These are phyloP conservation scores for Hanseniaspora guilliermondii DNA, from an alignment of 805 yeast genomes.

Conservation along the genomic window DNA sequence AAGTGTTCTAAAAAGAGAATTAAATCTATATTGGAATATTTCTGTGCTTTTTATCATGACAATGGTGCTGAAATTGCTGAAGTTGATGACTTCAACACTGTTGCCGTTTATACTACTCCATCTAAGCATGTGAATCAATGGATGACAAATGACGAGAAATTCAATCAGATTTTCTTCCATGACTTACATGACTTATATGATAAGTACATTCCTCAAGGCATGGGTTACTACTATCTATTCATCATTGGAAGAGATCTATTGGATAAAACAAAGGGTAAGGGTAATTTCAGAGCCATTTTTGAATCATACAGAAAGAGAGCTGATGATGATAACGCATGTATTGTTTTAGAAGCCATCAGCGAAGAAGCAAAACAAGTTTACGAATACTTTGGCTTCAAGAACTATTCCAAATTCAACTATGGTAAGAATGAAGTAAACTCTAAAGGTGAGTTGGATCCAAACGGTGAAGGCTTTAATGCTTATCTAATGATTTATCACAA, in stretches of 20 bases:
- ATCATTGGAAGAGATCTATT: conserved; percentile 15
- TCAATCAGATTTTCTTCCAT: conserved; percentile 12
- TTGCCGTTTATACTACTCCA: conserved; percentile 14
- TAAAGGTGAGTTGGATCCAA: conserved; percentile 18
- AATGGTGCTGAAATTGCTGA: conserved; percentile 14
- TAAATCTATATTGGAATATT: conserved; percentile 13
- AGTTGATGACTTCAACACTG: conserved; percentile 15
- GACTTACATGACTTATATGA: conserved; percentile 18
- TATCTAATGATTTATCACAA: conserved; percentile 27
- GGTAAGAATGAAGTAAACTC: conserved; percentile 13
- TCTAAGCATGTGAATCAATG: conserved; percentile 13
- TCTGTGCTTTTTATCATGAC: conserved; percentile 13
- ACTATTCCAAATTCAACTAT: conserved; percentile 4
- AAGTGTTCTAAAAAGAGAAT: conserved; percentile 10
- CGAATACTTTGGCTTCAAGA: conserved; percentile 10
- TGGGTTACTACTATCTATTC: conserved; percentile 13
- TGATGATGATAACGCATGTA: conserved; percentile 11
- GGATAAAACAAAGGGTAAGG: conserved; percentile 14
- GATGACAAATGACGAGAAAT: conserved; percentile 13
- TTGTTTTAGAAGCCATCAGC: conserved; percentile 15
- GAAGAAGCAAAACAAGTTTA: conserved; percentile 16
- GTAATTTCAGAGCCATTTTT: conserved; percentile 15
- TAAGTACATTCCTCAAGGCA: conserved; percentile 20
- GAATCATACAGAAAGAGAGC: conserved; percentile 13
- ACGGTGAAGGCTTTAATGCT: conserved; percentile 26